Percentiles rank a stretch among this genome's conserved stretches.
Evolutionary conservation across 2,329 filamentous ascomycete species (phyloP).

Genomic region (Colletotrichum sp.): DNA sequence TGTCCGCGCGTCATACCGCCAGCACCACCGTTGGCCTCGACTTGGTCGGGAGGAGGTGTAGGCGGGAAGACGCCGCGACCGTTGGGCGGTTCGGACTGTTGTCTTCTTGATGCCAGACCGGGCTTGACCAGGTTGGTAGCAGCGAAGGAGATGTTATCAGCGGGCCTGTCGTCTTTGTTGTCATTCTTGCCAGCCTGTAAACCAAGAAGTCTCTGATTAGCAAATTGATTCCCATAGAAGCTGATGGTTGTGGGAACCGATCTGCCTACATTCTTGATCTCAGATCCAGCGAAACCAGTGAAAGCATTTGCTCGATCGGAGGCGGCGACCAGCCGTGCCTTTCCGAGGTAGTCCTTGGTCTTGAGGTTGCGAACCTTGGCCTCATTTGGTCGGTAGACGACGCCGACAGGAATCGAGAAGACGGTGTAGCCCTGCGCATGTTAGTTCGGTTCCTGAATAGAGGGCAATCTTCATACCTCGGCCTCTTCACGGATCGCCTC

Average conservation of each 20-base stretch:
- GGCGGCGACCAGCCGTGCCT: constrained; percentile 90
- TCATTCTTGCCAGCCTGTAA: constrained; percentile 54
- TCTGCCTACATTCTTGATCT: constrained; percentile 72
- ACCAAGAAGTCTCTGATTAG: constrained; percentile 27
- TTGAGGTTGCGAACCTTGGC: constrained; percentile 98
- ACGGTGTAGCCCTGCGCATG: constrained; percentile 81
- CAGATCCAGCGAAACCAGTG: constrained; percentile 80
- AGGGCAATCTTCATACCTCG: constrained; percentile 63
- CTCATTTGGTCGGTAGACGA: constrained; percentile 94
- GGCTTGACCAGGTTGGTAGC: constrained; percentile 93
- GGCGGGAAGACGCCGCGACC: constrained; percentile 85
- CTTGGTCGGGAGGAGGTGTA: constrained; percentile 94
- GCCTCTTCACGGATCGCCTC: constrained; percentile 94
- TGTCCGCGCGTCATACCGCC: constrained; percentile 55
- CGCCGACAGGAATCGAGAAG: constrained; percentile 95
- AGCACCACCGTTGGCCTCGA: constrained; percentile 55
- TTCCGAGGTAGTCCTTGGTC: constrained; percentile 96
- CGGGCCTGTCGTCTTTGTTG: constrained; percentile 78
- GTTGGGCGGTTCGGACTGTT: constrained; percentile 84
- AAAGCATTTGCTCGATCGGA: constrained; percentile 82
- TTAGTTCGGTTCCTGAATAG: background rate
- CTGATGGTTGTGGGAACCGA: background rate
- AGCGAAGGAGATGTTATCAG: constrained; percentile 87
- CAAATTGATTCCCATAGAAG: constrained; percentile 13
- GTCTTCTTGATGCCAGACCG: constrained; percentile 77